Percentiles rank a stretch among this genome's conserved stretches.
These are phyloP conservation scores for Jamesozyma gamospora DNA, from an alignment of 805 yeast species.

Conservation along the genomic window DNA sequence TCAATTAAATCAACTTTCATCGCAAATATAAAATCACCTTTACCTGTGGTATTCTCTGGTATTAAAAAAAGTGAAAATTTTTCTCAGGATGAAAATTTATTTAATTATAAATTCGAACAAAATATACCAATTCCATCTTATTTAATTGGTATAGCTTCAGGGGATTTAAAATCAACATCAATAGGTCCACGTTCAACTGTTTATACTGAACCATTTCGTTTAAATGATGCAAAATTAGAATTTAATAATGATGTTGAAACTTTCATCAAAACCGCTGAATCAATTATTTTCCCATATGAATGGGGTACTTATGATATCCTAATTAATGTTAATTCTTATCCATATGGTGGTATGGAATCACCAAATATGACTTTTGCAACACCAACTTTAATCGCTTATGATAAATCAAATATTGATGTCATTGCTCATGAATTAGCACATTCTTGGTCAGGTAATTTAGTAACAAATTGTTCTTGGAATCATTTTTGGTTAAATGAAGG, in stretches of 20 bases:
- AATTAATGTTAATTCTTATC: constrained; percentile 66
- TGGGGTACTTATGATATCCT: constrained; percentile 79
- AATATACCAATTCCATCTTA: constrained; percentile 80
- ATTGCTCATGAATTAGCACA: constrained; percentile 91
- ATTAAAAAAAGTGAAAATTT: constrained; percentile 24
- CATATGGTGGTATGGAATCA: constrained; percentile 94
- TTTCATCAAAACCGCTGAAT: constrained; percentile 71
- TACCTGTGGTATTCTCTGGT: constrained; percentile 71
- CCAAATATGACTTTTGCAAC: constrained; percentile 88
- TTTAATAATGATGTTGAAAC: constrained; percentile 73
- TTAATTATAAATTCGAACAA: constrained; percentile 48
- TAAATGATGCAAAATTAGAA: constrained; percentile 65
- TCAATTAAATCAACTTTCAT: constrained; percentile 59
- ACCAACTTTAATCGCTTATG: constrained; percentile 78
- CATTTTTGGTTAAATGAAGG: constrained; percentile 95
- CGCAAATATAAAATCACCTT: constrained; percentile 50
- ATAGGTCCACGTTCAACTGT: constrained; percentile 85
- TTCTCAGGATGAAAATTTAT: neutral
- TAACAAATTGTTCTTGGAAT: constrained; percentile 85
- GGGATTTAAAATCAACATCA: constrained; percentile 54
- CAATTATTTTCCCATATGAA: constrained; percentile 60
- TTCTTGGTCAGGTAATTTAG: constrained; percentile 87
- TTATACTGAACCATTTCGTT: constrained; percentile 62
- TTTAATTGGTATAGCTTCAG: constrained; percentile 75
- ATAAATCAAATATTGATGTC: constrained; percentile 77